Evolutionary conservation across 345 rosid genomes (phyloP).

Genomic region (Rubroshorea leprosula): DNA sequence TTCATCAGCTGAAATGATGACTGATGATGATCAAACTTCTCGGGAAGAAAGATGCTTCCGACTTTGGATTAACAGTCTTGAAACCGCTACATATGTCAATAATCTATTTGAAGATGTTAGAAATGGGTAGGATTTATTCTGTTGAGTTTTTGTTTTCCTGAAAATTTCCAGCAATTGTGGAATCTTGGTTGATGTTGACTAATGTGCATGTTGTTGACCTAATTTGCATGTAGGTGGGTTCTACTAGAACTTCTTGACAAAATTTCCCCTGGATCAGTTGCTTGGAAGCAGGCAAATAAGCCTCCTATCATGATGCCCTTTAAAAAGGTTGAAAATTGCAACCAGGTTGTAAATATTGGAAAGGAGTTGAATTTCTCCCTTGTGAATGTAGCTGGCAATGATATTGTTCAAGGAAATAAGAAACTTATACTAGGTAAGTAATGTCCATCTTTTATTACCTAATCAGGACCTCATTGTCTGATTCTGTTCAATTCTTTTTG

Average conservation of each 20-base stretch:
- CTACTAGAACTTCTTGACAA: slow-evolving; percentile 84
- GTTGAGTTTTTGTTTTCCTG: neutral
- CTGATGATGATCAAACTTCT: slow-evolving; percentile 89
- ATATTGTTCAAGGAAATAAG: slow-evolving; percentile 89
- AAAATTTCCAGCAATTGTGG: neutral
- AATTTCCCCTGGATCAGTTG: slow-evolving; percentile 57
- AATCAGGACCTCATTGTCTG: neutral
- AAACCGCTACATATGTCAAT: slow-evolving; percentile 69
- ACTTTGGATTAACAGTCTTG: slow-evolving; percentile 96
- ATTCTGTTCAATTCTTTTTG: too few relatives aligned
- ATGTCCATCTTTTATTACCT: neutral
- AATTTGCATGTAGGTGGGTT: slow-evolving; percentile 64
- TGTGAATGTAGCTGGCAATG: slow-evolving; percentile 96
- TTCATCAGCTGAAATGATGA: slow-evolving; percentile 95
- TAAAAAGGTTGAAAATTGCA: slow-evolving; percentile 84
- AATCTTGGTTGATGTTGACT: slow-evolving; percentile 15
- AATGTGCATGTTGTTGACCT: too few relatives aligned
- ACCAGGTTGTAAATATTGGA: slow-evolving; percentile 74
- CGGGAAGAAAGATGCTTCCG: slow-evolving; percentile 98
- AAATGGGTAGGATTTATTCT: slow-evolving; percentile 58
- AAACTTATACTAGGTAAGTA: slow-evolving; percentile 66
- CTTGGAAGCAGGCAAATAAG: slow-evolving; percentile 77
- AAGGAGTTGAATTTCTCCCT: slow-evolving; percentile 74
- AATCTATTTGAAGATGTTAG: slow-evolving; percentile 89
- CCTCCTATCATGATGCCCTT: slow-evolving; percentile 96